Evolutionary conservation across 1,284 basidiomycete genomes (phyloP).

Genomic region (Moesziomyces parantarcticus): DNA sequence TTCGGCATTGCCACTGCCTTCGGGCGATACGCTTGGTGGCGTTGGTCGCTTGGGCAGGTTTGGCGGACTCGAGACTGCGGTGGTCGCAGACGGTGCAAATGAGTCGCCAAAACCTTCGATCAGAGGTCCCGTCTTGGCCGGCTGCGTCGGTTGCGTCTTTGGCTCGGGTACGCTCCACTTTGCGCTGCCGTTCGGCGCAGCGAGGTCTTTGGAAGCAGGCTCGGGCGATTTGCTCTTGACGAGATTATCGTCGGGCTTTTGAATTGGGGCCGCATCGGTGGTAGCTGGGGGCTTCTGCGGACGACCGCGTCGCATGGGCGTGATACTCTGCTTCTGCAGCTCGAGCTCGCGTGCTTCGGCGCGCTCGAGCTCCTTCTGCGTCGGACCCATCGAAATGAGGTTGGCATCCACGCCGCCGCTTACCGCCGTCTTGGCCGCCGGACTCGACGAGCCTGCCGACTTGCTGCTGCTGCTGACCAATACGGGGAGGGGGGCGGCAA

Average conservation of each 20-base stretch:
- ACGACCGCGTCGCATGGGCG: constrained; percentile 69
- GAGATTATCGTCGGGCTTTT: constrained; percentile 12
- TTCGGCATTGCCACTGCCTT: constrained; percentile 21
- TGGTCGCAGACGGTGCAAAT: constrained; percentile 18
- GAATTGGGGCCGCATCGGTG: constrained; percentile 11
- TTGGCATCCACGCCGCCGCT: constrained; percentile 27
- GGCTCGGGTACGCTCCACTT: constrained; percentile 21
- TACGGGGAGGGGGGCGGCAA: constrained; percentile 30
- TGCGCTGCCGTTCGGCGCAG: constrained; percentile 6
- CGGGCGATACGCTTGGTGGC: constrained; percentile 14
- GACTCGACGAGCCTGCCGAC: not conserved
- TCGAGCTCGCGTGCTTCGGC: constrained; percentile 49
- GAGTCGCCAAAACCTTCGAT: constrained; percentile 47
- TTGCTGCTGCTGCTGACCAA: constrained; percentile 19
- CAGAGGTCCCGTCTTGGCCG: constrained; percentile 28
- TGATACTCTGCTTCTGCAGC: constrained; percentile 59
- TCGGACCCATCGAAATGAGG: constrained; percentile 49
- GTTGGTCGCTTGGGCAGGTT: constrained; percentile 26
- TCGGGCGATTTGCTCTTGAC: constrained; percentile 13
- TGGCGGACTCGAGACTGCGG: constrained; percentile 6
- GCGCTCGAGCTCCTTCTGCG: constrained; percentile 39
- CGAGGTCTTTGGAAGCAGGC: not conserved
- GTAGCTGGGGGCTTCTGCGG: constrained; percentile 52
- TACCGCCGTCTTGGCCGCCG: constrained; percentile 4
- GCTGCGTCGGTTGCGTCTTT: constrained; percentile 1